Evolutionary conservation across 2,329 filamentous ascomycete species (phyloP), one percentile per base, ranked within the genome.

Genomic region (Trichoderma sp.): DNA sequence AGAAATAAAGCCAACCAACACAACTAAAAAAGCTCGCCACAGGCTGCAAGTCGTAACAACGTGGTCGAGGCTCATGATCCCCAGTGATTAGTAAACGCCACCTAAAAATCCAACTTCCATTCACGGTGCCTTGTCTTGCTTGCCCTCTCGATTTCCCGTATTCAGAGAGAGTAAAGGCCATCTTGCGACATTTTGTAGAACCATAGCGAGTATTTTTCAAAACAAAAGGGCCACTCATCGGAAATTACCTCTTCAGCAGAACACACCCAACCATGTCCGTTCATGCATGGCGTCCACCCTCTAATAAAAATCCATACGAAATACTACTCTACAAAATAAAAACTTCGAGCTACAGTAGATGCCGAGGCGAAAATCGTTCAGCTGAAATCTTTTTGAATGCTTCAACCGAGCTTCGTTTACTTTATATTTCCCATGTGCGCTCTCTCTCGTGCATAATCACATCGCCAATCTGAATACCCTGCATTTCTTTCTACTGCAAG

Each of bases 171-270:
- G 39, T 9, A 51, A 51, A 51, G n/a, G 4, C 15, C 61, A 18
- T 21, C 12, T 30, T 21, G 26, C 26, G 14, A 28, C 3, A 51
- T 51, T n/a, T 15, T 18, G n/a, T 47, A 43, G 60, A 47, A 47
- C 36, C 36, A 36, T 26, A 64, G 21, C 36, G 24, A 64, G 24
- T 30, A 30, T 9, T 30, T 53, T 24, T 24, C 9, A 24, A 53
- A 53, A 43, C 34, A 64, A 64, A 64, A 47, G 39, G 39, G 61
- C 34, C 61, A 34, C 36, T 39, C 47, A 24, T 24, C 62, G 64
- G 64, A 67, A 57, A 67, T 67, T 67, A 53, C 63, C 47, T 56
- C 15, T 12, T 66, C 32, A 66, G 21, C 39, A 43, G 36, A 39
- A 56, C 28, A 57, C 9, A 66, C 4, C 63, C 53, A 26, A 26